Percentiles rank a stretch among this genome's conserved stretches.
Evolutionary conservation across 164 flowering plant species (phyloP).

Genomic region (Buxus sempervirens): DNA sequence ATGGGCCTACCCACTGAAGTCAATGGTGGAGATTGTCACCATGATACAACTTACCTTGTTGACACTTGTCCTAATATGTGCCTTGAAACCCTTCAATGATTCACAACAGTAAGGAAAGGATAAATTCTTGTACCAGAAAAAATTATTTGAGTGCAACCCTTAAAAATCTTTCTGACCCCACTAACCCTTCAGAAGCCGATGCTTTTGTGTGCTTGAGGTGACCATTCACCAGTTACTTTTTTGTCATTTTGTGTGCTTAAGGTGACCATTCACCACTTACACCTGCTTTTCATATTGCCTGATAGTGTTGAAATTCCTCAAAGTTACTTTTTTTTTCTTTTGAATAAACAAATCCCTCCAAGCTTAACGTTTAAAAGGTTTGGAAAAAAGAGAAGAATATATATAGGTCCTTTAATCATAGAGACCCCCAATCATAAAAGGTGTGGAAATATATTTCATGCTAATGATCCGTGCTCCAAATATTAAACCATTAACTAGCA

Average conservation of each 20-base stretch:
- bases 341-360: background rate
- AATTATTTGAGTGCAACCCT: constrained; percentile 31
- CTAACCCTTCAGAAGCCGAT: no score
- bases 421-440: background rate
- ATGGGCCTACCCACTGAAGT: constrained; percentile 24
- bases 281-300: no score
- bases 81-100: constrained; percentile 22
- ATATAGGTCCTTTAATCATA: background rate
- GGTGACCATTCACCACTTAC: no score
- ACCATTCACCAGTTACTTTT: no score
- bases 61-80: constrained; percentile 20
- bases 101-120: background rate
- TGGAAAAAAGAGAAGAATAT: constrained; percentile 1
- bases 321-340: background rate
- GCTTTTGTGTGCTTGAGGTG: no score
- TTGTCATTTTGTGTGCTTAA: no score
- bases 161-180: no score
- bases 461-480: constrained; percentile 6
- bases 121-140: constrained; percentile 27
- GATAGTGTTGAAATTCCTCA: constrained; percentile 13
- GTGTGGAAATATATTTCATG: constrained; percentile 3
- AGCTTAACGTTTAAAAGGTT: background rate
- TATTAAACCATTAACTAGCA: no score
- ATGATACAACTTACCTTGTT: constrained; percentile 11
- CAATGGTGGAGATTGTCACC: constrained; percentile 23